Evolutionary conservation across 306 rosid genomes (phyloP), one percentile per base, ranked within the genome.

Genomic region (Benincasa hispida): DNA sequence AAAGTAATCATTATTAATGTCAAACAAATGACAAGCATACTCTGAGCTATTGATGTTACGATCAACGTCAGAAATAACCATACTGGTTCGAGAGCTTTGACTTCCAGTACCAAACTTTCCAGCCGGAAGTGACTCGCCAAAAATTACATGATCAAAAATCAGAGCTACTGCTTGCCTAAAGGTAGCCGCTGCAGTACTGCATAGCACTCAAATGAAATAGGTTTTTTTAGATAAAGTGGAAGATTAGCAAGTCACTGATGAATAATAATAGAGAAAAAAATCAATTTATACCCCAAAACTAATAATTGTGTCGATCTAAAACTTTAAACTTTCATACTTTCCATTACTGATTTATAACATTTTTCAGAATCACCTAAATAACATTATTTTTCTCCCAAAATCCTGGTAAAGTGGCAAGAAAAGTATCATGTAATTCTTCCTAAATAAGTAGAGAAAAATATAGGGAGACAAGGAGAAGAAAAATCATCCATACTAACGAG

Each of bases 141-240:
- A 79, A 78, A 89, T 86, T 74, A 94, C 98, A 34, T 82, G 88
- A 81, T 90, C 97, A 35, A 93, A 93, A 84, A 91, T 88, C 85
- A 91, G 85, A 72, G 98, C 97, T 77, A 91, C 97, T 22, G 97
- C 97, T 87, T 94, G 98, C 87, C 97, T 87, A 86, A 94, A 94
- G 84, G 98, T 90, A 84, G 98, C 98, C 72, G 97, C 98, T 83
- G 98, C 97, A 77, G 97, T 91, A 83, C 97, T 90, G 94, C 76
- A 86, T 83, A 84, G 80, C 78, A 83, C 77, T 63, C 81, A 82
- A 73, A 85, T 82, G 78, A 80, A 78, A 81, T 8, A 63, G 76
- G 15, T 73, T 72, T 53, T 79, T 72, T 51, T 81, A 35, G 79
- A 48, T 68, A 47, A 78, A 70, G 41, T 74, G 53, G 22, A 66